A percentile compares a stretch with the other conserved stretches of the same genome.
These are phyloP conservation scores for Skeletonema menzelii DNA, from an alignment of 108 stramenopile species.

Conservation along the genomic window DNA sequence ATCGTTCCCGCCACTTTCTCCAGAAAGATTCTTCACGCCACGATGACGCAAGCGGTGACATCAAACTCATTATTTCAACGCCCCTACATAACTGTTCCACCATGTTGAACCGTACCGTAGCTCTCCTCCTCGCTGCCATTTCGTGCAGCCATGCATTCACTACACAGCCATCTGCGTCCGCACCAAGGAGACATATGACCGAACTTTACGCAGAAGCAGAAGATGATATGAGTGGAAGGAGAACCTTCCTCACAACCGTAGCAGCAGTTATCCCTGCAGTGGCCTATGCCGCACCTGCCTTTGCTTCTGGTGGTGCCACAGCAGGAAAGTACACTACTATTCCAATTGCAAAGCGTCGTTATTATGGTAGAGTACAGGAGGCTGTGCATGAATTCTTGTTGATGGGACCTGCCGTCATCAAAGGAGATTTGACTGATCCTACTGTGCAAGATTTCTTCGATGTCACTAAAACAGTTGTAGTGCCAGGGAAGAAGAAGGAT, in stretches of 20 bases:
- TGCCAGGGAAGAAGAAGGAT: conserved; percentile 69
- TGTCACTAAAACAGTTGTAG: conserved; percentile 62
- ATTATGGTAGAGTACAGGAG: conserved; percentile 84
- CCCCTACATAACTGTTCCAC: neutral
- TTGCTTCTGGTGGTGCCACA: conserved; percentile 57
- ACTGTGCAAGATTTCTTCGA: conserved; percentile 58
- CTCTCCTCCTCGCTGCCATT: conserved; percentile 7
- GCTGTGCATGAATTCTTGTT: conserved; percentile 78
- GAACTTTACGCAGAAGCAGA: neutral
- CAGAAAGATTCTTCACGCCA: too few relatives aligned
- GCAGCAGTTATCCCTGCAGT: conserved; percentile 11
- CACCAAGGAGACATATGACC: neutral
- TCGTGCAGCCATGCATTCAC: conserved; percentile 7
- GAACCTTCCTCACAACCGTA: conserved; percentile 17
- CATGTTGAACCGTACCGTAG: conserved; percentile 7
- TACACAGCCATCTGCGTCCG: neutral
- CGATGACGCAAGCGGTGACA: neutral
- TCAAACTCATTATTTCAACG: neutral
- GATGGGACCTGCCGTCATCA: conserved; percentile 80
- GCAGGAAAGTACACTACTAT: conserved; percentile 90
- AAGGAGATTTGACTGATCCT: conserved; percentile 64
- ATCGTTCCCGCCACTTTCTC: neutral
- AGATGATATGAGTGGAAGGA: neutral
- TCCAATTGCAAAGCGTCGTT: conserved; percentile 83
- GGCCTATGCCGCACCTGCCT: neutral